A percentile compares a stretch with the other conserved stretches of the same genome.
These are phyloP conservation scores for Chrysosphaeria jannelii DNA, from an alignment of 2,329 filamentous ascomycete species.

Conservation along the genomic window DNA sequence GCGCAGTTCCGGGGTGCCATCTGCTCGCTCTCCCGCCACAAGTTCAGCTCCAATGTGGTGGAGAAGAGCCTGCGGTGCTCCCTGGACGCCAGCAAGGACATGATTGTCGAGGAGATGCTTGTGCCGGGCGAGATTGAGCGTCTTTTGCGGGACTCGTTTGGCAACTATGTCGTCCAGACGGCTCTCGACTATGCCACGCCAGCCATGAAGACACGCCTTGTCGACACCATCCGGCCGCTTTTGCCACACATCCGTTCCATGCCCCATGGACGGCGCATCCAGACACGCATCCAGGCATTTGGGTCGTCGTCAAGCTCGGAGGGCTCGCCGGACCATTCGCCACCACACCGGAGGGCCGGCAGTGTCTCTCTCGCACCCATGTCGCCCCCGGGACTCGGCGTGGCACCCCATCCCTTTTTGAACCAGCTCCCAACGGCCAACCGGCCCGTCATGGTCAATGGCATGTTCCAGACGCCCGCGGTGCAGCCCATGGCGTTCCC, in stretches of 20 bases:
- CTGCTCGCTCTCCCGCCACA: slow-evolving; percentile 58
- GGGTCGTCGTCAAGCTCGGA: too few relatives aligned
- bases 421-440: too few relatives aligned
- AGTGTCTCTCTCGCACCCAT: too few relatives aligned
- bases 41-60: slow-evolving; percentile 97
- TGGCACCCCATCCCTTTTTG: too few relatives aligned
- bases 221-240: slow-evolving; percentile 63
- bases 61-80: slow-evolving; percentile 86
- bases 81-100: slow-evolving; percentile 39
- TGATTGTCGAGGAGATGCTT: slow-evolving; percentile 63
- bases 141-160: slow-evolving; percentile 72
- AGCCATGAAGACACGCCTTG: slow-evolving; percentile 40
- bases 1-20: slow-evolving; percentile 46
- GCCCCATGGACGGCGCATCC: slow-evolving; percentile 79
- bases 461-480: too few relatives aligned
- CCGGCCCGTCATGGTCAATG: too few relatives aligned
- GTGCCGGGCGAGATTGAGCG: slow-evolving; percentile 50
- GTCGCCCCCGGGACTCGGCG: too few relatives aligned
- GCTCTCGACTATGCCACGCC: slow-evolving; percentile 62
- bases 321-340: too few relatives aligned
- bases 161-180: slow-evolving; percentile 96
- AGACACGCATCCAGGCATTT: slow-evolving; percentile 48
- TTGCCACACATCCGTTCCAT: slow-evolving; percentile 65
- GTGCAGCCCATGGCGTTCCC: too few relatives aligned
- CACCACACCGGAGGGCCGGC: too few relatives aligned